Base-by-base conservation (phyloP, 2,329 filamentous ascomycete genomes). In the Pestalotiopsis sp. region DNA sequence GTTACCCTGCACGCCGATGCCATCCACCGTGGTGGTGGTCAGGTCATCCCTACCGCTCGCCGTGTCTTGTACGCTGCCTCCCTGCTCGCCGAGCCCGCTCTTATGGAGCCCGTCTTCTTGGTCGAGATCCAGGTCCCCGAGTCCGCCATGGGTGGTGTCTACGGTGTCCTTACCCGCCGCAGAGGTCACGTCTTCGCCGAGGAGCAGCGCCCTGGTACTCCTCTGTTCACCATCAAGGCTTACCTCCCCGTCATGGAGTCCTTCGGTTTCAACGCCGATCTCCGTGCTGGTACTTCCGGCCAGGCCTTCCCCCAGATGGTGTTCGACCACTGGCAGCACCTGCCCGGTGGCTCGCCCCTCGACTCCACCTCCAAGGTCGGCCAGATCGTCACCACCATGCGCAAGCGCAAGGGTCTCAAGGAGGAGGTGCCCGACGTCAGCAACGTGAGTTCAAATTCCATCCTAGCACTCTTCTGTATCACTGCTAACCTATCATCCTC, bases 391-490 rank as follows among this genome's bases (percentile, higher is more conserved):
- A 86, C 88, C 82, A 90, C 92, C 70, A 97, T 97, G 92, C 94
- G 96, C 82, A 98, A 98, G 92, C 93, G 95, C 87, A 99, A 99
- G 94, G 96, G 95, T 94, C 88, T 99, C 89, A 99, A 99, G 94
- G 86, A 92, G 81, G 90, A 94, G 79, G 93, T 98, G 82, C 95
- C 96, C 78, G 93, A 92, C 82, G 91, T 94, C 87, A 93, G 94
- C 82, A 97, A 98, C 90, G 94, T 96, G 90, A 94, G 93, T 93
- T 73, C 69, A 69, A 45, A 58, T 49, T 5, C 41, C 31, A 57
- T n/a, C 9, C 9, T 27, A 7, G 0, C 4, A 52, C 2, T 36
- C 23, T 41, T 2, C 4, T 52, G 36, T 49, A 59, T 57, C 11
- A 27, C 66, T 76, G 71, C 80, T 86, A 80, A 88, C 83, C 73